Evolutionary conservation across 2,329 filamentous ascomycete genomes (phyloP).

Genomic region (Pleoardoris graminearum): DNA sequence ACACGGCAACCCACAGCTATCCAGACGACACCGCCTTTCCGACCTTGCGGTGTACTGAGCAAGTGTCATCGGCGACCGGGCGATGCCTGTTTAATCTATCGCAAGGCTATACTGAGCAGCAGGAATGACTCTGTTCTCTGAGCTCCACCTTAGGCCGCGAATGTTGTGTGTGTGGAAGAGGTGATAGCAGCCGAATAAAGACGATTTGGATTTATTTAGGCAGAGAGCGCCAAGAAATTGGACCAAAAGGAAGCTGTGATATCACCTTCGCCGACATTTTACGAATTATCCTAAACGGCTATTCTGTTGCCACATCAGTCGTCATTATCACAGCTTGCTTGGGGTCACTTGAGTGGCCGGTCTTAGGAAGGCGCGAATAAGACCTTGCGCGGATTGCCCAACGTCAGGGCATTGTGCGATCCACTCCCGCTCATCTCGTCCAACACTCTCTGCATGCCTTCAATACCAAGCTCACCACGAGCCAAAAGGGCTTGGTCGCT

Average conservation of each 20-base stretch:
- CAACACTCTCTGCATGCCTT: conserved; percentile 53
- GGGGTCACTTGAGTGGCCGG: neutral
- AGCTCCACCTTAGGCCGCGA: conserved; percentile 58
- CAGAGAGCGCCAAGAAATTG: neutral
- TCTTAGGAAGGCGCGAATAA: conserved; percentile 39
- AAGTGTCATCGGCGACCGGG: conserved; percentile 30
- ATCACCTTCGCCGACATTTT: neutral
- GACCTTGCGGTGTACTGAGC: conserved; percentile 23
- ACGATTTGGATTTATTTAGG: neutral
- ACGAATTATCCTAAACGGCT: neutral
- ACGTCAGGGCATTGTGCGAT: conserved; percentile 25
- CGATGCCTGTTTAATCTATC: conserved; percentile 47
- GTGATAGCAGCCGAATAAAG: too few species aligned
- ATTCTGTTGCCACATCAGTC: neutral
- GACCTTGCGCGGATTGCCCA: conserved; percentile 41
- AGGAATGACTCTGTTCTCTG: conserved; percentile 56
- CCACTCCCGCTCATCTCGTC: conserved; percentile 37
- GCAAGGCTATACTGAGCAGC: conserved; percentile 59
- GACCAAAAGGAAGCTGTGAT: neutral
- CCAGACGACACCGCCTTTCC: conserved; percentile 23
- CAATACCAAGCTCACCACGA: conserved; percentile 52
- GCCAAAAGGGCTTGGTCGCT: conserved; percentile 51
- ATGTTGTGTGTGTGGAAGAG: conserved; percentile 10
- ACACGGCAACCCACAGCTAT: conserved; percentile 24
- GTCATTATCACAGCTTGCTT: neutral